Percentiles rank a stretch among this genome's conserved stretches.
phyloP scores from a whole-genome alignment of 805 yeast genomes.

The Ogataea methanolica region DNA sequence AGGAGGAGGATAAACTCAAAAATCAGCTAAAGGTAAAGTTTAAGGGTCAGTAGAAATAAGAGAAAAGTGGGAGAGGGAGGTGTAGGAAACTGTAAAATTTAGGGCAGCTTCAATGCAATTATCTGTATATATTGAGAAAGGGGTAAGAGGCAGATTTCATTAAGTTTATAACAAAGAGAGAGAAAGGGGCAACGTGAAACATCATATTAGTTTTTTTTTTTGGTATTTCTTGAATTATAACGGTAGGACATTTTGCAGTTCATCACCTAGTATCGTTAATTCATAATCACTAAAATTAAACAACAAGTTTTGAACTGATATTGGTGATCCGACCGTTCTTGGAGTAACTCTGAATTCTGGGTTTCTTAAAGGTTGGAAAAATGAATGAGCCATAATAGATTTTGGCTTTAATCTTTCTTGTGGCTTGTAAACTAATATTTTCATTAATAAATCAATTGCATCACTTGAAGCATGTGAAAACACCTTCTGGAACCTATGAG shows the following conservation, averaged over 20 bases:
- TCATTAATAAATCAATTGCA: constrained; percentile 80
- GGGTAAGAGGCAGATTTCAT: neutral
- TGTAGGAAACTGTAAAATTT: no score
- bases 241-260: constrained; percentile 22
- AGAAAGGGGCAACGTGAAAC: neutral
- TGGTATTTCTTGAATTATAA: neutral
- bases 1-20: no score
- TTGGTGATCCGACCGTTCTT: constrained; percentile 31
- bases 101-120: no score
- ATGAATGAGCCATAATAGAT: constrained; percentile 80
- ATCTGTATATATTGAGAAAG: no score
- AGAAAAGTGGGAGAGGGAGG: no score
- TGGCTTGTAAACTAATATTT: constrained; percentile 87
- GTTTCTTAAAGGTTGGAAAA: constrained; percentile 79
- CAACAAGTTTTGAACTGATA: constrained; percentile 37
- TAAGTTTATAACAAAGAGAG: no score
- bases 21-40: no score
- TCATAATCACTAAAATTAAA: constrained; percentile 73
- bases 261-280: constrained; percentile 28
- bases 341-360: constrained; percentile 36
- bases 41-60: no score
- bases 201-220: no score
- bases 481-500: constrained; percentile 48
- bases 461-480: constrained; percentile 76
- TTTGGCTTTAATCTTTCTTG: constrained; percentile 74